Evolutionary conservation across 164 flowering plant genomes (phyloP), one percentile per base, ranked within the genome.

Genomic region (Cinnamomum micranthum): DNA sequence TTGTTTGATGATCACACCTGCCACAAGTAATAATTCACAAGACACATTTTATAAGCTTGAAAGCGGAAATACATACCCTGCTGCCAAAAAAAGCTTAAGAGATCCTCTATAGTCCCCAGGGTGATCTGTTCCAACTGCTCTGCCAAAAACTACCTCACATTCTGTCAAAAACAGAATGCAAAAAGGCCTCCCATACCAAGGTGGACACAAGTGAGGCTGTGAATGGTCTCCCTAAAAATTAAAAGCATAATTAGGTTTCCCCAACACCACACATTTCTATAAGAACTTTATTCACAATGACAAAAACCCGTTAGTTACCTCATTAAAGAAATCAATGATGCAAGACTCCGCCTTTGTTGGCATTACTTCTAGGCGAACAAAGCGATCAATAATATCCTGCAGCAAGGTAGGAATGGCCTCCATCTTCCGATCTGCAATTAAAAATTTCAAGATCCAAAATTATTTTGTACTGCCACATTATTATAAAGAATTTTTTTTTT

Each of bases 51-150:
- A 13, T 62, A 28, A 13, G 10, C 10, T 41, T 41, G 6, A 31
- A 69, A 28, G 23, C 24, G 70, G 68, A 50, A 75, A 74, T 17
- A 28, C 74, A 78, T 92, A 94, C 98, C 98, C 98, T 52, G 98
- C 88, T 25, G 83, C 35, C 62, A 92, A 85, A 73, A 93, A 85
- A 60, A 94, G 87, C 81, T 75, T 91, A 65, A 92, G 88, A 71
- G 93, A 76, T 74, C 97, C 94, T 81, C 82, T 90, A 55, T 81
- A 90, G 72, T 89, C 89, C 68, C 97, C 98, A 74, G 92, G 92
- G 82, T 83, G 88, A 66, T 88, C 93, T 66, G 52, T 66, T 68
- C 58, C 77, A 72, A 94, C 83, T 33, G 79, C 83, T 87, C 86
- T 86, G 55, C 97, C 97, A 77, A 92, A 94, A 59, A 89, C 84